Evolutionary conservation across 2,329 filamentous ascomycete genomes (phyloP).

Genomic region (Dryadomyces quercus-mongolicae): DNA sequence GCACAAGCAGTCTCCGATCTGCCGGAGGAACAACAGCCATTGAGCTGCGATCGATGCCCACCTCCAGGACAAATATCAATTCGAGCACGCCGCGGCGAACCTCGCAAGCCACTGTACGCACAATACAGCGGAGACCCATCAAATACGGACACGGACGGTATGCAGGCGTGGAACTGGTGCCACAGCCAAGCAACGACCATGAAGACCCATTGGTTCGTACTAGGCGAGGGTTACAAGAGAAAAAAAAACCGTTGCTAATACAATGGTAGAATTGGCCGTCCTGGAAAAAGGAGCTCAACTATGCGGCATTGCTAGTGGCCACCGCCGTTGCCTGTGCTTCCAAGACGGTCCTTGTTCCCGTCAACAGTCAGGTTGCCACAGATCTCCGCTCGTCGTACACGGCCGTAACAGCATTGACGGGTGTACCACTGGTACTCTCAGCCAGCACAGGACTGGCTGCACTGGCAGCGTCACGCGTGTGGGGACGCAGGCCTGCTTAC

Average conservation of each 20-base stretch:
- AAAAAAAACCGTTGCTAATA: constrained; percentile 33
- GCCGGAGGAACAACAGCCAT: no score
- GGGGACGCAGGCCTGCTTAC: constrained; percentile 42
- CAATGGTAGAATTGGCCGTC: constrained; percentile 34
- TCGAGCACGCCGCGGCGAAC: not conserved
- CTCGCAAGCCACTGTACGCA: not conserved
- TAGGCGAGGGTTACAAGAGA: constrained; percentile 40
- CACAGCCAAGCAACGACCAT: constrained; percentile 41
- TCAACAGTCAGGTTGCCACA: constrained; percentile 30
- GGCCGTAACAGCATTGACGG: constrained; percentile 36
- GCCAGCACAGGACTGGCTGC: constrained; percentile 30
- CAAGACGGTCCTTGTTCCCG: constrained; percentile 41
- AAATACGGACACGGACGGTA: constrained; percentile 14
- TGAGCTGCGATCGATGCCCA: not conserved
- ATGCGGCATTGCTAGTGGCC: constrained; percentile 32
- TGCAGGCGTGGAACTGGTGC: constrained; percentile 32
- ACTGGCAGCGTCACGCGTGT: constrained; percentile 29
- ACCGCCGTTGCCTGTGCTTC: constrained; percentile 34
- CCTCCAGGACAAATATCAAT: not conserved
- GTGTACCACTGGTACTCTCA: constrained; percentile 38
- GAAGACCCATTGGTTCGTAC: constrained; percentile 43
- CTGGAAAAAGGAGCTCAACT: constrained; percentile 41
- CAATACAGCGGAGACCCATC: not conserved
- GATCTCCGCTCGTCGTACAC: constrained; percentile 33
- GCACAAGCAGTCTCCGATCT: not conserved